Evolutionary conservation across 129 eudicot genomes (phyloP).

Genomic region (Chrysanthemum seticuspe): DNA sequence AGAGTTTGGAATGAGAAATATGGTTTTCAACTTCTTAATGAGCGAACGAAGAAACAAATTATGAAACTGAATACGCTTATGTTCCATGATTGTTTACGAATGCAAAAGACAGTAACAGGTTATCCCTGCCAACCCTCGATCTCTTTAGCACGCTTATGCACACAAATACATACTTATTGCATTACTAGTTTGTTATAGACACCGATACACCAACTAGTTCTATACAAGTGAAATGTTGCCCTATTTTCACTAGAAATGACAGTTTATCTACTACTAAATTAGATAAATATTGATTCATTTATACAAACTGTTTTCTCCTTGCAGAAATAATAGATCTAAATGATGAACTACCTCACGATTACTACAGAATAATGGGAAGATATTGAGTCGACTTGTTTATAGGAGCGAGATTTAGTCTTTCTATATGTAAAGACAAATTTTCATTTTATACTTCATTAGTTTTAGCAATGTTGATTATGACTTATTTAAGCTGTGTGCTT

Average conservation of each 20-base stretch:
- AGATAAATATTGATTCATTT: background rate
- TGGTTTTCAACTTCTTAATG: slow-evolving; percentile 36
- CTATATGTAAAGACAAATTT: background rate
- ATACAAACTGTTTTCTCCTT: background rate
- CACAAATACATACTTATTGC: background rate
- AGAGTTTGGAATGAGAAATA: slow-evolving; percentile 44
- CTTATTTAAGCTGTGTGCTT: background rate
- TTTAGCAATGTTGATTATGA: background rate
- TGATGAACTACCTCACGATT: slow-evolving; percentile 11
- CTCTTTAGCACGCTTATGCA: background rate
- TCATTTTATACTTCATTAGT: background rate
- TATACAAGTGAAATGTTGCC: background rate
- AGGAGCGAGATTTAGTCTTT: background rate
- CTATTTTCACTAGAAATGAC: background rate
- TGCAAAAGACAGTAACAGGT: slow-evolving; percentile 33
- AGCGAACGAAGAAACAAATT: slow-evolving; percentile 31
- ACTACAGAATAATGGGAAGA: background rate
- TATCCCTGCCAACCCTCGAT: background rate
- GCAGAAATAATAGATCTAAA: slow-evolving; percentile 32
- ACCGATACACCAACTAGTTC: background rate
- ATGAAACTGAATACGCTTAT: slow-evolving; percentile 45
- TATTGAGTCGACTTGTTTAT: background rate
- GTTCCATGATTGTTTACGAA: slow-evolving; percentile 72
- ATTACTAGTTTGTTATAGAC: background rate
- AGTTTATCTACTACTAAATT: background rate